Percentiles rank a stretch among this genome's conserved stretches.
Evolutionary conservation across 805 yeast species (phyloP).

Genomic region (Ogataea wickerhamii): DNA sequence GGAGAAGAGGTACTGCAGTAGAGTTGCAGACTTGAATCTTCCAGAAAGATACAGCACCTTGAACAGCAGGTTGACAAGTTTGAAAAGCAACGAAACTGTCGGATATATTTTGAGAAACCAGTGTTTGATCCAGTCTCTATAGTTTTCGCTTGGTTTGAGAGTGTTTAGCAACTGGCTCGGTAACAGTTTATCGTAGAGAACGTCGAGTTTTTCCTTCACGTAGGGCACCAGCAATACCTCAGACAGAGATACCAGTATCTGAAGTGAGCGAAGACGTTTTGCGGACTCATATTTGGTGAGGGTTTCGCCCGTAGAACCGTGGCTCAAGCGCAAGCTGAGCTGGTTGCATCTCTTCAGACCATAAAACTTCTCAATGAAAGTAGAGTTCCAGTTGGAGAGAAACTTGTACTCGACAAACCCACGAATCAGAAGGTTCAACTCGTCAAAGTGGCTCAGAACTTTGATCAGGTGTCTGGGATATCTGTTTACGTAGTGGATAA

Average conservation of each 20-base stretch:
- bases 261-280: constrained; percentile 50
- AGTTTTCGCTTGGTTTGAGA: constrained; percentile 30
- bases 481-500: constrained; percentile 75
- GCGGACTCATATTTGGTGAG: constrained; percentile 40
- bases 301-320: constrained; percentile 6
- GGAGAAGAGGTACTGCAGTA: constrained; percentile 57
- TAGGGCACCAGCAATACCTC: constrained; percentile 68
- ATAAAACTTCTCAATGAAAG: constrained; percentile 89
- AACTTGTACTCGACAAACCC: constrained; percentile 69
- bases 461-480: constrained; percentile 67
- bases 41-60: constrained; percentile 69
- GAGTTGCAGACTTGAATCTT: constrained; percentile 54
- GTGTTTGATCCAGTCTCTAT: constrained; percentile 27
- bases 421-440: constrained; percentile 58
- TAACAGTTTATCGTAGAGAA: constrained; percentile 56
- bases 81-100: constrained; percentile 41
- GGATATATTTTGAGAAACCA: constrained; percentile 64
- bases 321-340: constrained; percentile 10
- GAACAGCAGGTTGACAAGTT: constrained; percentile 50
- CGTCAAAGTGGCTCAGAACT: constrained; percentile 71
- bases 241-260: constrained; percentile 51
- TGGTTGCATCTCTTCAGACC: constrained; percentile 67
- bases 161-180: constrained; percentile 56
- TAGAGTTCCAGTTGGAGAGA: constrained; percentile 70
- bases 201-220: constrained; percentile 62